Base-by-base conservation (phyloP, 352 stramenopile species). In the Phytophthora foliorum region DNA sequence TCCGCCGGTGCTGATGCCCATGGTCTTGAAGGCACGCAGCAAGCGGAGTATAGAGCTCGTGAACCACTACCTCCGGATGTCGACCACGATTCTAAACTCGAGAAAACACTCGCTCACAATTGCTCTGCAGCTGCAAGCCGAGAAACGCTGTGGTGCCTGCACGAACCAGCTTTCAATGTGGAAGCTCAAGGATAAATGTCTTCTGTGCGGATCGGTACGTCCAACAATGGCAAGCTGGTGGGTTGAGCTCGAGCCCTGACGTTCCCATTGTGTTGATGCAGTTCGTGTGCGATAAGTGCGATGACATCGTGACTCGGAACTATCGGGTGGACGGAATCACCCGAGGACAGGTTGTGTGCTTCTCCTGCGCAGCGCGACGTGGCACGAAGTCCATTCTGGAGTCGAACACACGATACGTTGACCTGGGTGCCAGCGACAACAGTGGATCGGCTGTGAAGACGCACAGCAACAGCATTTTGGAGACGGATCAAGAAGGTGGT, bases 271-370 rank as follows among this genome's bases (percentile, higher is more conserved):
- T 49, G 13, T 62, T 60, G 41, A 10, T 75, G 31, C 59, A 92
- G 84, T 90, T 83, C 58, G 76, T 92, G 66, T 92, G 84, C 70
- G 82, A 88, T 62, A 90, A 86, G 48, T 92, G 84, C 66, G 70
- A 54, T 29, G 69, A 80, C 45, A 90, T 92, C 25, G 80, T 91
- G 9, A 63, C 67, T 17, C 76, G 82, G 49, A 90, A 90, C 65
- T 91, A 89, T 51, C 72, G 74, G 11, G 72, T 91, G 27, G 72
- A 86, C 16, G 68, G 72, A 29, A 49, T 88, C 8, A 50, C 59
- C 8, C 64, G 49, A 27, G 65, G 74, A 32, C 72, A 80, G 36
- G 46, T 84, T 27, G 78, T 74, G 27, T 92, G 84, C 62, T 91
- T 90, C 55, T 67, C 83, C 16, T 92, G 84, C 22, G 75, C 84